These are phyloP conservation scores for Rhodofomes roseus DNA, from an alignment of 1,284 basidiomycete genomes.

Conservation along the genomic window DNA sequence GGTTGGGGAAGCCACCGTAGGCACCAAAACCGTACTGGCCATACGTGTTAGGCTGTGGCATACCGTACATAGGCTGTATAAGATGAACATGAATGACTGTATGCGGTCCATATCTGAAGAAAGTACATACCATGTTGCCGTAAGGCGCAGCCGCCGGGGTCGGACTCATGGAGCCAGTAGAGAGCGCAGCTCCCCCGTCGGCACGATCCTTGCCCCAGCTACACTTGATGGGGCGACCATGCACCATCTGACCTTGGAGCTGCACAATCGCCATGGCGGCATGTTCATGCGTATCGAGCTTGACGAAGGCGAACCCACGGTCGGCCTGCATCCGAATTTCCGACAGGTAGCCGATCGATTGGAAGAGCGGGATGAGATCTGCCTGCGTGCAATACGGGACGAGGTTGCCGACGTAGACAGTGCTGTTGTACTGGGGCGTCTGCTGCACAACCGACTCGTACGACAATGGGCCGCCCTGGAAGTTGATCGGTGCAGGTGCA, in stretches of 20 bases:
- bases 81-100: conserved; percentile 7
- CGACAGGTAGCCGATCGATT: conserved; percentile 94
- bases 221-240: conserved; percentile 94
- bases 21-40: conserved; percentile 76
- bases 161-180: conserved; percentile 55
- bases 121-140: conserved; percentile 60
- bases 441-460: conserved; percentile 88
- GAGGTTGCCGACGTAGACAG: conserved; percentile 97
- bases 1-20: conserved; percentile 68
- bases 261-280: conserved; percentile 97
- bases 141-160: conserved; percentile 66
- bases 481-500: conserved; percentile 81
- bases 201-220: conserved; percentile 97
- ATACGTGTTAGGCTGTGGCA: conserved; percentile 77
- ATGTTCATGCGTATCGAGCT: conserved; percentile 96
- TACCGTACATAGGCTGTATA: conserved; percentile 76
- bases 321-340: conserved; percentile 99
- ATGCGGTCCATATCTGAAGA: conserved; percentile 1
- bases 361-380: conserved; percentile 94
- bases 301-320: conserved; percentile 97
- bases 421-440: conserved; percentile 89
- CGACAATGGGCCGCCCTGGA: conserved; percentile 78
- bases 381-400: conserved; percentile 94
- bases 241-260: conserved; percentile 91
- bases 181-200: conserved; percentile 59